Evolutionary conservation across 805 yeast genomes (phyloP), one percentile per base, ranked within the genome.

Genomic region (Starmerella riodocensis): DNA sequence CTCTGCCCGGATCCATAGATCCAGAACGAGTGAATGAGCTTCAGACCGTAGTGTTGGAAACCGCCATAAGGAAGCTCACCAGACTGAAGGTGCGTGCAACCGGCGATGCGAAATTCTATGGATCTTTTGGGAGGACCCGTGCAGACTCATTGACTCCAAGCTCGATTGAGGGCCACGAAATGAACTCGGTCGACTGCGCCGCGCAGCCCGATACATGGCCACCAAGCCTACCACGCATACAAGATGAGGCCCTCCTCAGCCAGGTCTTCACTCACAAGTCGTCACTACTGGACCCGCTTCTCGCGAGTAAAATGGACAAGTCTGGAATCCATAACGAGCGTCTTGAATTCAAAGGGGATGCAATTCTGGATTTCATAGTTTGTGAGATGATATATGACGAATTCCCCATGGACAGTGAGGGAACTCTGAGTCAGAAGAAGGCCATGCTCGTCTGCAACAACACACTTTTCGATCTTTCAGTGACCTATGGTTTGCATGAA

Each of bases 311-410:
- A 36, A 57, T 61, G 4, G 88, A 78, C 47, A 63, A 70, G 38
- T 62, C 78, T 20, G 62, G 67, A 37, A 63, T 76, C 2, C 86
- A 83, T 51, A 82, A 88, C 56, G 96, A 86, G 64, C 67, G 95
- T 36, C 63, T 85, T 18, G 97, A 88, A 61, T 88, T 84, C 54
- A 62, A 83, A 32, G 97, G 97, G 13, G 97, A 88, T 61, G 76
- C 96, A 1, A 71, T 84, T 17, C 62, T 88, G 43, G 80, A 82
- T 53, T 70, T 70, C 39, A 63, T 77, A n/a, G 74, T 80, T 39
- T 78, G 95, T 0, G 62, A 70, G 42, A 66, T 86, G 30, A 64
- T 83, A 14, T 84, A 68, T 51, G 66, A 71, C 21, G 59, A 69
- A 40, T 80, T 78, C 50, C 91, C 93, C 0, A 60, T 66, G 32